phyloP scores from a whole-genome alignment of 352 stramenopile species.

The Blastocystis sp. region DNA sequence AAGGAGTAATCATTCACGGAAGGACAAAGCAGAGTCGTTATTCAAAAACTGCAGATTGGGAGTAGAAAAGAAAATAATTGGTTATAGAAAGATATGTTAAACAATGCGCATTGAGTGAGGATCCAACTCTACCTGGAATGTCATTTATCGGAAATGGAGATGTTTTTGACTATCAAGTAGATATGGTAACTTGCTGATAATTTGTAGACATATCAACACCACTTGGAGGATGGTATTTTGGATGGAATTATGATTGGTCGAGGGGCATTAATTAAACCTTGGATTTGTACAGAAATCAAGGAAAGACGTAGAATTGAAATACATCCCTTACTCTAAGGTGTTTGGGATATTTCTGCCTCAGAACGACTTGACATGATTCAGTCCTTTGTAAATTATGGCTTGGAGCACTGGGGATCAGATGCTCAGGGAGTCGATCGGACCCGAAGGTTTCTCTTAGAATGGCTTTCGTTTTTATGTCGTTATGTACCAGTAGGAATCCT shows the following conservation, averaged over 20 bases:
- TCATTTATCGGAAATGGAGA: conserved; percentile 87
- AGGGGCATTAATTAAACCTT: conserved; percentile 96
- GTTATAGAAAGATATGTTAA: conserved; percentile 48
- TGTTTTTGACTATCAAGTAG: conserved; percentile 73
- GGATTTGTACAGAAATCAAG: conserved; percentile 97
- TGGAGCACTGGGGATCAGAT: conserved; percentile 98
- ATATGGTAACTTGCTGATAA: not conserved
- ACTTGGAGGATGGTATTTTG: conserved; percentile 80
- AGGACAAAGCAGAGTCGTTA: conserved; percentile 92
- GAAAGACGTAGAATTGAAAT: conserved; percentile 76
- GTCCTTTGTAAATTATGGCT: conserved; percentile 90
- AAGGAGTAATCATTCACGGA: conserved; percentile 82
- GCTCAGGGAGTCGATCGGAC: conserved; percentile 94
- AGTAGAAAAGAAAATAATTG: conserved; percentile 80
- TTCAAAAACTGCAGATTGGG: conserved; percentile 93
- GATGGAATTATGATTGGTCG: conserved; percentile 86
- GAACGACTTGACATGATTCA: conserved; percentile 94
- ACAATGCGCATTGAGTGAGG: conserved; percentile 68
- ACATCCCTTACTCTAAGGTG: not conserved
- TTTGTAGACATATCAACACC: conserved; percentile 79
- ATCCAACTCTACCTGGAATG: conserved; percentile 72
- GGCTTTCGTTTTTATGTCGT: conserved; percentile 94
- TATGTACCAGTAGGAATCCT: conserved; percentile 96
- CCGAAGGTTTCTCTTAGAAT: conserved; percentile 95
- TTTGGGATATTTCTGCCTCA: conserved; percentile 72